Conservation (phyloP, 768 basidiomycete genomes). For the Sarcomyxa edulis region DNA sequence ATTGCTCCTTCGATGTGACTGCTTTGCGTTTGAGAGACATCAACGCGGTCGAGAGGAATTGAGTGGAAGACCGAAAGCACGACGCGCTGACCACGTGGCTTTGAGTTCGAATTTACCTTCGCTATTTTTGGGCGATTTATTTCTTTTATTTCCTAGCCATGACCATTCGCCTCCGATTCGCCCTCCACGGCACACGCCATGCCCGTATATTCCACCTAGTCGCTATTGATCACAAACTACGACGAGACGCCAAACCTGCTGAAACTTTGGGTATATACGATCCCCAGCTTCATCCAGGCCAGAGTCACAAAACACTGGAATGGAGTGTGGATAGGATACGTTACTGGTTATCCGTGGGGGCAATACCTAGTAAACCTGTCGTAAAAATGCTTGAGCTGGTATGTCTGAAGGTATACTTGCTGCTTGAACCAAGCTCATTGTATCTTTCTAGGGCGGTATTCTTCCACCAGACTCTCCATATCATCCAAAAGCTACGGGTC, state of each 20-base stretch:
- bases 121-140: too few species aligned
- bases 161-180: slow-evolving; percentile 82
- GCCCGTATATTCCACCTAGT: slow-evolving; percentile 81
- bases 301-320: slow-evolving; percentile 65
- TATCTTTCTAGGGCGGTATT: slow-evolving; percentile 48
- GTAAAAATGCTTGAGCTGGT: slow-evolving; percentile 77
- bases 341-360: slow-evolving; percentile 86
- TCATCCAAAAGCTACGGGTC: slow-evolving; percentile 31
- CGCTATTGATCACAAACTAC: slow-evolving; percentile 64
- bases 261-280: slow-evolving; percentile 85
- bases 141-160: slow-evolving; percentile 34
- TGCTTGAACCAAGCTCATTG: background rate
- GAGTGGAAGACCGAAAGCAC: too few species aligned
- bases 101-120: too few species aligned
- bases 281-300: slow-evolving; percentile 50
- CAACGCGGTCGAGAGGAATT: too few species aligned
- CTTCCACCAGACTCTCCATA: slow-evolving; percentile 54
- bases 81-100: too few species aligned
- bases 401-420: slow-evolving; percentile 22
- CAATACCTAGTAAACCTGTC: slow-evolving; percentile 74
- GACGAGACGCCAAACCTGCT: slow-evolving; percentile 80
- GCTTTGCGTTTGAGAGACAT: slow-evolving; percentile 5
- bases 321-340: slow-evolving; percentile 91
- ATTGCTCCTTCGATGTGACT: too few species aligned
- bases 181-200: slow-evolving; percentile 75